Evolutionary conservation across 441 rosid species (phyloP).

Genomic region (Populus hybrid): DNA sequence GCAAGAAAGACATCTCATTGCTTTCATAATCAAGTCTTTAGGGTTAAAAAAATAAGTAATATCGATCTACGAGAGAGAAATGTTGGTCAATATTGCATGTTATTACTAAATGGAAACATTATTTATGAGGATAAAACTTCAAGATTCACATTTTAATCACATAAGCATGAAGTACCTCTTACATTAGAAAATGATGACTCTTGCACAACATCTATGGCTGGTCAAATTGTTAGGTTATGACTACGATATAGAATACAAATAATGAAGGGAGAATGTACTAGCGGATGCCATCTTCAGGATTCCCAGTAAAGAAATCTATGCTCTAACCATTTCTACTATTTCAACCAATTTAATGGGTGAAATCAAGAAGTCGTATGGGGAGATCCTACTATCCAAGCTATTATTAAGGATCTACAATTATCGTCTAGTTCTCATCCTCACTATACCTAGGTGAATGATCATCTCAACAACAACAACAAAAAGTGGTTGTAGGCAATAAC

Average conservation of each 20-base stretch:
- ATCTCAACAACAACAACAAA: background rate
- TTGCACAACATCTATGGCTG: background rate
- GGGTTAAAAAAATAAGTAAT: background rate
- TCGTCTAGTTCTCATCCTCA: too few species aligned
- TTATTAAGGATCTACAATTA: too few species aligned
- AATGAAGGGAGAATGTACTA: background rate
- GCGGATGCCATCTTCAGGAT: background rate
- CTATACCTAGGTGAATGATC: background rate
- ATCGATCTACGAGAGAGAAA: background rate
- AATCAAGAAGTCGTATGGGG: too few species aligned
- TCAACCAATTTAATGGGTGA: too few species aligned
- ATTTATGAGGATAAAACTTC: background rate
- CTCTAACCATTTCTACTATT: too few species aligned
- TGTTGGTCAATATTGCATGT: background rate
- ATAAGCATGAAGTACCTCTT: background rate
- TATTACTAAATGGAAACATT: background rate
- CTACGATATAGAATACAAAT: background rate
- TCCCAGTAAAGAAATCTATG: too few species aligned
- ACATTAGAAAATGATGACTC: background rate
- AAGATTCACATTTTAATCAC: background rate
- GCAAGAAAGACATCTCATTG: background rate
- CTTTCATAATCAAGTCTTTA: background rate
- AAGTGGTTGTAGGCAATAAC: background rate
- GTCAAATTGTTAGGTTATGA: background rate
- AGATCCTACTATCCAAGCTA: too few species aligned